These are phyloP conservation scores for Theileria sp. DNA, from an alignment of 169 alveolate species.

Conservation along the genomic window DNA sequence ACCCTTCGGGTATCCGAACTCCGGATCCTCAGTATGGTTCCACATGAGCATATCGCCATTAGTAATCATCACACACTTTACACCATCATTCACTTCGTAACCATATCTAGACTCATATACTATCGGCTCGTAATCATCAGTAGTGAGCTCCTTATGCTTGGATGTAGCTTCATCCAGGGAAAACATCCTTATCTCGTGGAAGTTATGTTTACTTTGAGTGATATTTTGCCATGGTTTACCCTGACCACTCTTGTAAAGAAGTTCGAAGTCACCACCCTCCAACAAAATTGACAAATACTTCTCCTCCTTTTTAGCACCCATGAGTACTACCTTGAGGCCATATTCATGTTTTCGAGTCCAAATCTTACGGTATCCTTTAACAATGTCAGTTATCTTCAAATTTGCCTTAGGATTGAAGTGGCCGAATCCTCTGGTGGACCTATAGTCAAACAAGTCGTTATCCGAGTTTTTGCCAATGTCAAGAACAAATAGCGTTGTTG, in stretches of 20 bases:
- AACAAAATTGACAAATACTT: neutral
- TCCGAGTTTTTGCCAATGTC: neutral
- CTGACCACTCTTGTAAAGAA: neutral
- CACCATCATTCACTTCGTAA: neutral
- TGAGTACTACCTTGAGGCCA: neutral
- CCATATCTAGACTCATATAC: neutral
- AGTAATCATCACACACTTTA: neutral
- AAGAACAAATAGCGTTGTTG: neutral
- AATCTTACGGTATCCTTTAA: too few relatives aligned
- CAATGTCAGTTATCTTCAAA: neutral
- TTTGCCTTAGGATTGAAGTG: neutral
- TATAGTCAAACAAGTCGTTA: neutral
- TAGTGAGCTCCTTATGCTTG: neutral
- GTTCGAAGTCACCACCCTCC: neutral
- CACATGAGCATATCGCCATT: neutral
- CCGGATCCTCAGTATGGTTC: neutral
- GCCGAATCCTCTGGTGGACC: neutral
- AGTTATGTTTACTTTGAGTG: neutral
- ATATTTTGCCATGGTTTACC: neutral
- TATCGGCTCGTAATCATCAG: neutral
- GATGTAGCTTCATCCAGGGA: neutral
- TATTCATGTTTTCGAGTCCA: too few relatives aligned
- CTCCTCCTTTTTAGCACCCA: neutral
- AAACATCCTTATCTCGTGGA: neutral
- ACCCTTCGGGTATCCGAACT: neutral